Conservation (phyloP, 2,329 filamentous ascomycete species). For the Fusarium equiseti region DNA sequence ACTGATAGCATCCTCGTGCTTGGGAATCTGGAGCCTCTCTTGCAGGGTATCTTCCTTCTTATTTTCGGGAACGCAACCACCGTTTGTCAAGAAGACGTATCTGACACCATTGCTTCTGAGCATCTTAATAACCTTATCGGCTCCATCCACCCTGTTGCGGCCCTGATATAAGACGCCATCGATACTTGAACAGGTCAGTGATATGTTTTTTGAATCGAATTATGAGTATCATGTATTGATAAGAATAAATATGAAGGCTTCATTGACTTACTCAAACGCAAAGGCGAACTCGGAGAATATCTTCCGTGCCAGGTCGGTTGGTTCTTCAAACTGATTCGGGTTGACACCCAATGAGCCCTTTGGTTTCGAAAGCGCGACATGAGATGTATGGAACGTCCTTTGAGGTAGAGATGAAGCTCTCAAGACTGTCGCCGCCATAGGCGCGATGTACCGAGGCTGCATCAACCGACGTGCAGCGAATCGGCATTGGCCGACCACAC, state of each 20-base stretch:
- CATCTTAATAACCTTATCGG: slow-evolving; percentile 77
- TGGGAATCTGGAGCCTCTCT: slow-evolving; percentile 49
- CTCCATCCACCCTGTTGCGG: slow-evolving; percentile 81
- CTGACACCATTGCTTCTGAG: slow-evolving; percentile 82
- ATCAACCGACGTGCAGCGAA: slow-evolving; percentile 40
- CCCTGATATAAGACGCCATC: slow-evolving; percentile 95
- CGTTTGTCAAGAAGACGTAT: slow-evolving; percentile 96
- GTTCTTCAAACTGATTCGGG: slow-evolving; percentile 37
- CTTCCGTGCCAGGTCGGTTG: slow-evolving; percentile 40
- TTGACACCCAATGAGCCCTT: slow-evolving; percentile 41
- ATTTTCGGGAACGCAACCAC: slow-evolving; percentile 84
- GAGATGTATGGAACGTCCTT: slow-evolving; percentile 32
- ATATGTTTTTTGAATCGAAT: neutral
- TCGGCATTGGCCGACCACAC: slow-evolving; percentile 46
- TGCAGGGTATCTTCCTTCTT: slow-evolving; percentile 53
- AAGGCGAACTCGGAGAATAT: slow-evolving; percentile 53
- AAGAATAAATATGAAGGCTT: neutral
- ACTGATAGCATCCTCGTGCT: slow-evolving; percentile 52
- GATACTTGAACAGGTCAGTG: slow-evolving; percentile 64
- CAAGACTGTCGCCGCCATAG: slow-evolving; percentile 20
- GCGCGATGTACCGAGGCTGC: slow-evolving; percentile 32
- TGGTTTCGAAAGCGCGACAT: slow-evolving; percentile 34
- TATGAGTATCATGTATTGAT: neutral
- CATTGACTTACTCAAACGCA: slow-evolving; percentile 53
- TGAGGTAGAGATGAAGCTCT: slow-evolving; percentile 11